phyloP scores from a whole-genome alignment of 176 grass and related monocot genomes.

The Poa pratensis region DNA sequence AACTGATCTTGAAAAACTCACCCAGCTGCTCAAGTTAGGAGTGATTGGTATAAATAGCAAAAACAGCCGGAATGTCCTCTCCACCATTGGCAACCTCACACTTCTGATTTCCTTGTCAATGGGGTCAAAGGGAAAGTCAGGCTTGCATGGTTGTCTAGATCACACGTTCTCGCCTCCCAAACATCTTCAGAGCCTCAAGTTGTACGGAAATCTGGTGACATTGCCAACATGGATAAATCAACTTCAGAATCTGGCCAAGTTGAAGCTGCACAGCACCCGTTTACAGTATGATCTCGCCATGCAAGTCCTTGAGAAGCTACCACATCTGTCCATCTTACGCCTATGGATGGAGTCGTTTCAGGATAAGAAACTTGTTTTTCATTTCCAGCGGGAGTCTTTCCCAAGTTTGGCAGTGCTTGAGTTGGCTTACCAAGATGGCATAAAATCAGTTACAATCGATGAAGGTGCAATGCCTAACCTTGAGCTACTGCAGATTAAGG shows the following conservation, averaged over 20 bases:
- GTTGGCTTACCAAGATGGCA: background rate
- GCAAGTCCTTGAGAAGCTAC: background rate
- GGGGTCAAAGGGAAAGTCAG: too few relatives aligned
- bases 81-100: background rate
- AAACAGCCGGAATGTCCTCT: background rate
- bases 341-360: background rate
- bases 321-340: background rate
- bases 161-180: background rate
- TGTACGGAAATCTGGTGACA: background rate
- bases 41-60: background rate
- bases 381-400: background rate
- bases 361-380: background rate
- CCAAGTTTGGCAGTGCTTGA: background rate
- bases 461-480: background rate
- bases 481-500: background rate
- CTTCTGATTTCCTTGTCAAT: background rate
- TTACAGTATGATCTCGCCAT: background rate
- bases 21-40: background rate
- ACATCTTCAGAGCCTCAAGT: background rate
- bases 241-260: background rate
- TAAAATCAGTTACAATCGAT: background rate
- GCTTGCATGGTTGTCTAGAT: background rate
- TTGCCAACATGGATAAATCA: background rate
- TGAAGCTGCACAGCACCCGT: background rate
- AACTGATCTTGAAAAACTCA: background rate